Base-by-base conservation (phyloP, 805 yeast species). In the Saccharomycopsis javanensis region DNA sequence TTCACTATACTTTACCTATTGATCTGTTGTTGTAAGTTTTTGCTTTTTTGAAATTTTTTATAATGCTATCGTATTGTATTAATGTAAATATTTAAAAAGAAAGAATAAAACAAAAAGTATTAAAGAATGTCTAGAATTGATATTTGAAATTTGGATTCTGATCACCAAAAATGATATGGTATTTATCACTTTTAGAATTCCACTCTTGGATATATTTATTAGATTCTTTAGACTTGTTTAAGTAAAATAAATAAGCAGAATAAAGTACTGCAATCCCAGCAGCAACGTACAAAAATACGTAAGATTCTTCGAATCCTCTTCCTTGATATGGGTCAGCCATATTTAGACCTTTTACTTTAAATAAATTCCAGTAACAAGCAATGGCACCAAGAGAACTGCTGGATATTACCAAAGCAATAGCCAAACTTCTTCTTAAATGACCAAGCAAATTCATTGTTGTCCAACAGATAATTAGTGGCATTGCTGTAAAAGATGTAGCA, bases 381-480 rank as follows among this genome's bases (percentile, higher is more conserved):
- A 42, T 42, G 6, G 48, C 48, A 42, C 87, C 88, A 63, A 84
- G 81, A 1, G 48, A 42, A 42, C 28, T 42, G 11, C 28, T 28
- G 4, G 88, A 87, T 63, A 84, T 78, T 63, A 80, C 82, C 74
- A 78, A 77, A 1, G 81, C 82, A 6, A 82, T 71, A 6, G 79
- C 81, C 13, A 79, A 79, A 51, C 79, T 73, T 58, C 81, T 80
- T 63, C 88, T 73, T 18, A 75, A 67, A 65, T 83, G 88, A 7
- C 88, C 86, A 53, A 42, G 38, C 13, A 42, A 30, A 64, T 83
- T 83, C 66, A 83, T 71, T 5, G 82, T 75, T 25, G 78, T 68
- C 88, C 88, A 83, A 69, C 88, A 83, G 8, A 83, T 79, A 16
- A 82, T 66, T 18, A 83, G 63, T 5, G 88, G 88, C 87, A 84